phyloP scores from a whole-genome alignment of 1,284 basidiomycete species.

The Marasmius sp. region DNA sequence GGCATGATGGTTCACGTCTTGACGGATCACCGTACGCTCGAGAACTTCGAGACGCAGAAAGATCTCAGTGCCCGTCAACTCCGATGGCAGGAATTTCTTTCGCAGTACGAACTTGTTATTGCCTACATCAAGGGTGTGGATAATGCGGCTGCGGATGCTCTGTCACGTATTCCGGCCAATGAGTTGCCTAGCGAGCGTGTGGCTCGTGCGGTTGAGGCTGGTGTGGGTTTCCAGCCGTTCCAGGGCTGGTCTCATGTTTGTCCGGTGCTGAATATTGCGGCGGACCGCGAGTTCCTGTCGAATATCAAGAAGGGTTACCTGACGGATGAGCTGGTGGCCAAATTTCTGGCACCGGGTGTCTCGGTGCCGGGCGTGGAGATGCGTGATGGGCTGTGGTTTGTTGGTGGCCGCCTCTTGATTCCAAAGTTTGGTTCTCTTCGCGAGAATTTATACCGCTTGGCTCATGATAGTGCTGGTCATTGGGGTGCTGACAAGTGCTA shows the following conservation, averaged over 20 bases:
- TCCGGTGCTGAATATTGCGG: neutral
- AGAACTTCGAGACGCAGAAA: constrained; percentile 33
- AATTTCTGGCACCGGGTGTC: constrained; percentile 7
- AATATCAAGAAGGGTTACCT: neutral
- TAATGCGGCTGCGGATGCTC: constrained; percentile 6
- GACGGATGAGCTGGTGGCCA: neutral
- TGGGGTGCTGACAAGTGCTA: constrained; percentile 23
- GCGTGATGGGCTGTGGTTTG: neutral
- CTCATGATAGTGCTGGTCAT: constrained; percentile 22
- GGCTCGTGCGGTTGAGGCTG: no score
- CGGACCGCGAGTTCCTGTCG: constrained; percentile 18
- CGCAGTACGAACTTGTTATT: constrained; percentile 34
- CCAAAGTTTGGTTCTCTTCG: constrained; percentile 17
- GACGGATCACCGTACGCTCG: constrained; percentile 39
- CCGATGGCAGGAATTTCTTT: constrained; percentile 35
- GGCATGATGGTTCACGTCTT: constrained; percentile 29
- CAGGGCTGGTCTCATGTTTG: neutral
- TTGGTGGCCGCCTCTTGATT: constrained; percentile 22
- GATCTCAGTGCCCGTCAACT: constrained; percentile 31
- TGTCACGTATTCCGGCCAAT: neutral
- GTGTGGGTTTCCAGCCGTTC: no score
- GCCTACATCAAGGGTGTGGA: constrained; percentile 24
- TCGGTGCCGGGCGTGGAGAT: neutral
- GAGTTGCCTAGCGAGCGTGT: neutral
- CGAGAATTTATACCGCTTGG: constrained; percentile 20